Base-by-base conservation (phyloP, 305 asterid species). In the Solanum hybrid region DNA sequence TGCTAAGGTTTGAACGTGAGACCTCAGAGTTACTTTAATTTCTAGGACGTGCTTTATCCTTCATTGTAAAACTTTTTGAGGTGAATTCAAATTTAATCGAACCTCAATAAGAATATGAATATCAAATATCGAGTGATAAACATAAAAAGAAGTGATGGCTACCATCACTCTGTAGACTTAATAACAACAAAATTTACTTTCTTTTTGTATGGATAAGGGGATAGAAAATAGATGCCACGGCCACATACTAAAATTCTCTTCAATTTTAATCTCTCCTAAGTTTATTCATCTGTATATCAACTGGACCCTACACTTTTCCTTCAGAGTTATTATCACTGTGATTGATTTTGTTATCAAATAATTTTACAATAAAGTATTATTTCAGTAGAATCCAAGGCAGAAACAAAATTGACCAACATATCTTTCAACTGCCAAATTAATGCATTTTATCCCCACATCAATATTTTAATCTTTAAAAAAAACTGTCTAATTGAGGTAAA, bases 51-150 rank as follows among this genome's bases (percentile, higher is more conserved):
- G 5, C 0, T 32, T 32, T 32, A 32, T 20, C 1, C 5, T 20
- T 60, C 4, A 0, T 20, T 7, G 0, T 60, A 17, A 60, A 1
- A n/a, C 0, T 22, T 79, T 35, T 0, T 22, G 0, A 3, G 0
- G 0, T 36, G 0, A 35, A 36, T 79, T 22, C 0, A 3, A 79
- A n/a, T 36, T 79, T 22, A 36, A 10, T 35, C 5, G 0, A 1
- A 10, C 1, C 7, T 7, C 17, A 34, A 78, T 34, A 22, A 0
- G 14, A 34, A 34, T 34, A 77, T 40, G 17, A 42, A 12, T 42
- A 40, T 32, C 13, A 1, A 14, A 14, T 14, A 75, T 16, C 14
- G 4, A 31, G 2, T 31, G 8, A 20, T 4, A 32, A 1, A 3
- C 12, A 31, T 32, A 32, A 32, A 77, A 77, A 42, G 56, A 38